These are phyloP conservation scores for Moricandia moricandioides DNA, from an alignment of 345 rosid species.

Conservation along the genomic window DNA sequence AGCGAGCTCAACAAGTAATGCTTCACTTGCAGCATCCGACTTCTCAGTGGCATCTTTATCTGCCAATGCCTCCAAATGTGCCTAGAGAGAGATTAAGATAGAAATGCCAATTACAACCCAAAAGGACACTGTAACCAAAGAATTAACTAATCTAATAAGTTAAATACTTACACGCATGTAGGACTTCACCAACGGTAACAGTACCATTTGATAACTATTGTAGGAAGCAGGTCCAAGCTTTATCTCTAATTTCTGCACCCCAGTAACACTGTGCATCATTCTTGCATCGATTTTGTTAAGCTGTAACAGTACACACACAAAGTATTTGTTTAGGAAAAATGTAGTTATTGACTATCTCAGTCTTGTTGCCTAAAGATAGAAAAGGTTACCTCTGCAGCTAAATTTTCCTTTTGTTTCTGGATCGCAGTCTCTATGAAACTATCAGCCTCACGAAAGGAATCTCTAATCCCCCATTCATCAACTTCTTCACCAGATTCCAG, in stretches of 20 bases:
- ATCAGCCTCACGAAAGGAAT: too few relatives aligned
- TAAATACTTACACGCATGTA: conserved; percentile 70
- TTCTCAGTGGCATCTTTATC: conserved; percentile 94
- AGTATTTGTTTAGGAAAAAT: neutral
- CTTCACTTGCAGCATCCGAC: conserved; percentile 98
- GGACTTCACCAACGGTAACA: conserved; percentile 73
- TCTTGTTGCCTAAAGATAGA: conserved; percentile 19
- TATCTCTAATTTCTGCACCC: conserved; percentile 82
- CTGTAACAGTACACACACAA: conserved; percentile 46
- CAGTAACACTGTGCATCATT: conserved; percentile 65
- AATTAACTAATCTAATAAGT: conserved; percentile 18
- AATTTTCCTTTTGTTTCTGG: too few relatives aligned
- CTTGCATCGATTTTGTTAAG: conserved; percentile 79
- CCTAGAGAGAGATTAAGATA: conserved; percentile 36
- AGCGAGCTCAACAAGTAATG: conserved; percentile 90
- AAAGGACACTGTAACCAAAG: conserved; percentile 3
- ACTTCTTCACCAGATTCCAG: conserved; percentile 84
- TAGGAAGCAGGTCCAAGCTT: conserved; percentile 74
- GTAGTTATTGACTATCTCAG: neutral
- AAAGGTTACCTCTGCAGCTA: conserved; percentile 63
- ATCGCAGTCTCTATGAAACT: too few relatives aligned
- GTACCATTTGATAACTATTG: conserved; percentile 59
- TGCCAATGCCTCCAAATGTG: conserved; percentile 83
- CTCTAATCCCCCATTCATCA: conserved; percentile 56
- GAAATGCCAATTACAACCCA: neutral